Evolutionary conservation across 2,329 filamentous ascomycete species (phyloP).

Genomic region (Xylariaceae sp.): DNA sequence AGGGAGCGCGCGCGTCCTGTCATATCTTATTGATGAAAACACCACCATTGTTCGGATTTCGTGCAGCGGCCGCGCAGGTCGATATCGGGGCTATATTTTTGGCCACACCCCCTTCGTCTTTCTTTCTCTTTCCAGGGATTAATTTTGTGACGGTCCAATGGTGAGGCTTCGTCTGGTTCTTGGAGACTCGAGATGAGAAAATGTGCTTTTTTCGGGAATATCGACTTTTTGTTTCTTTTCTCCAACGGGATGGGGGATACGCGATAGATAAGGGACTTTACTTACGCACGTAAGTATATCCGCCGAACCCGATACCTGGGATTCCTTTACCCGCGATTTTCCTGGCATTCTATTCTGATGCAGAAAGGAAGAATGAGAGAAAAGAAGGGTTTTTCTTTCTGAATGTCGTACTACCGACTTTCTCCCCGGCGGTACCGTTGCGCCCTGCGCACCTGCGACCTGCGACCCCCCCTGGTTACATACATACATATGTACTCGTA

Average conservation of each 20-base stretch:
- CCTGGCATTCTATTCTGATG: not conserved
- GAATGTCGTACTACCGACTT: not conserved
- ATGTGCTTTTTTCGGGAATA: too few relatives aligned
- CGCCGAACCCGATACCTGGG: too few relatives aligned
- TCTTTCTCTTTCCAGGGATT: conserved; percentile 3
- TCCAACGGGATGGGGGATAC: not conserved
- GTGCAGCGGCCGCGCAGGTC: not conserved
- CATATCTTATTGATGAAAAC: conserved; percentile 10
- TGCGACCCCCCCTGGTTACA: not conserved
- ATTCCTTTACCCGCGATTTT: too few relatives aligned
- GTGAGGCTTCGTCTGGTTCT: not conserved
- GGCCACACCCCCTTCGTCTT: not conserved
- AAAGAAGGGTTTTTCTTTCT: not conserved
- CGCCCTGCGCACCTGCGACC: not conserved
- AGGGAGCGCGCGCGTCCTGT: not conserved
- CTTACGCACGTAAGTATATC: too few relatives aligned
- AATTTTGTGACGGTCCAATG: conserved; percentile 5
- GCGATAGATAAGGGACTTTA: conserved; percentile 6
- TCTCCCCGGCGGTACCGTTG: not conserved
- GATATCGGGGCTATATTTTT: conserved; percentile 6
- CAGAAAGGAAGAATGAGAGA: not conserved
- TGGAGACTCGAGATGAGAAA: too few relatives aligned
- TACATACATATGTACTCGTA: too few relatives aligned
- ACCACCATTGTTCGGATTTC: conserved; percentile 1
- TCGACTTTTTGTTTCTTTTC: not conserved